Conservation (phyloP, 306 rosid species). For the Bauhinia variegata region DNA sequence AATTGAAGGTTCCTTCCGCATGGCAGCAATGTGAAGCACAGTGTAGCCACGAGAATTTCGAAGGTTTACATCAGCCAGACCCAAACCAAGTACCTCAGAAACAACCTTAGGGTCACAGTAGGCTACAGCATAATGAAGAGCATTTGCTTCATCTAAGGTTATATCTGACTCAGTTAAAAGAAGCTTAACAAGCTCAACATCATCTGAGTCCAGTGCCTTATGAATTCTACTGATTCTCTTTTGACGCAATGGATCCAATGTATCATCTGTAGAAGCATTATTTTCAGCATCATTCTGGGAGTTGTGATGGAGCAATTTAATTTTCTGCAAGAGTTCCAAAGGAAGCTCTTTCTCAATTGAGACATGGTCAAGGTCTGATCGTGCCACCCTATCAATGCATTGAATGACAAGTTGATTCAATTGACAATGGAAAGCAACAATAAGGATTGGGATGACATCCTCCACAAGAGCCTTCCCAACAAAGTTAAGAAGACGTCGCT, state of each 20-base stretch:
- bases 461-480: constrained; percentile 81
- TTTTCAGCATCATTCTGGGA: constrained; percentile 51
- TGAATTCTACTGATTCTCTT: constrained; percentile 76
- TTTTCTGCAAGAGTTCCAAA: constrained; percentile 50
- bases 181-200: constrained; percentile 81
- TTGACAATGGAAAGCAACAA: constrained; percentile 72
- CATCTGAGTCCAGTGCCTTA: constrained; percentile 88
- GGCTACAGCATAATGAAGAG: constrained; percentile 90
- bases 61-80: constrained; percentile 66
- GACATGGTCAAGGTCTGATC: constrained; percentile 73
- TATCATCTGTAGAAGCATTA: constrained; percentile 40
- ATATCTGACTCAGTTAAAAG: constrained; percentile 69
- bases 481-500: constrained; percentile 85
- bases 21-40: constrained; percentile 87
- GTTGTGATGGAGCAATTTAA: constrained; percentile 51
- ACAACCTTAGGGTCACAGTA: constrained; percentile 96
- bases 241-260: constrained; percentile 45
- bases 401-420: constrained; percentile 60
- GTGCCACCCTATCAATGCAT: constrained; percentile 73
- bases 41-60: constrained; percentile 71
- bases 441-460: constrained; percentile 79
- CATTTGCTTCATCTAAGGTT: constrained; percentile 75
- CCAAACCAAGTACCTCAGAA: constrained; percentile 72
- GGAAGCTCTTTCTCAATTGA: constrained; percentile 84
- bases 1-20: constrained; percentile 83